Conservation (phyloP, 441 rosid species). For the Pelargonium citronellum region DNA sequence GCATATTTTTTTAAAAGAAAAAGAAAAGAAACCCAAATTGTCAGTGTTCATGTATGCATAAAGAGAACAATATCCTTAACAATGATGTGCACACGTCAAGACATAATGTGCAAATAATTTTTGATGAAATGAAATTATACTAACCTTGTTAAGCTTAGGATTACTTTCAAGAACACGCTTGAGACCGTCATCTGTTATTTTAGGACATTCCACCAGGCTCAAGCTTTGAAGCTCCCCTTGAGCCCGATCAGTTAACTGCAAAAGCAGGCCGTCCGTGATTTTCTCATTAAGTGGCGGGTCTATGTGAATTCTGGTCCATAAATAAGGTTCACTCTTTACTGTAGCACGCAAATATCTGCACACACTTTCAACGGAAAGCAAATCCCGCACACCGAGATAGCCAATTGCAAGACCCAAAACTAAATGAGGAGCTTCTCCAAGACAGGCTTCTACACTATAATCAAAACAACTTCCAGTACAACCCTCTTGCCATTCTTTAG, state of each 20-base stretch:
- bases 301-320: slow-evolving; percentile 73
- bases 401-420: slow-evolving; percentile 54
- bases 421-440: slow-evolving; percentile 36
- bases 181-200: slow-evolving; percentile 68
- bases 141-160: slow-evolving; percentile 62
- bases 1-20: no score
- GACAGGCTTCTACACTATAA: slow-evolving; percentile 27
- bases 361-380: slow-evolving; percentile 53
- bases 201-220: slow-evolving; percentile 70
- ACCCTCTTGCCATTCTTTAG: slow-evolving; percentile 12
- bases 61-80: slow-evolving; percentile 1
- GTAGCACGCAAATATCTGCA: slow-evolving; percentile 47
- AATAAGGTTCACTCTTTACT: slow-evolving; percentile 50
- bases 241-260: slow-evolving; percentile 58
- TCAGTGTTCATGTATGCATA: neutral
- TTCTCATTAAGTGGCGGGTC: slow-evolving; percentile 69
- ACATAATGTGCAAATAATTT: neutral
- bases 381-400: slow-evolving; percentile 62
- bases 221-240: slow-evolving; percentile 69
- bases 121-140: slow-evolving; percentile 12
- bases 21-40: no score
- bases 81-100: slow-evolving; percentile 2
- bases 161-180: slow-evolving; percentile 53
- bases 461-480: slow-evolving; percentile 19
- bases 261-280: slow-evolving; percentile 67